Conservation (phyloP, 2,329 filamentous ascomycete species). For the Fusarium fracticaudum region DNA sequence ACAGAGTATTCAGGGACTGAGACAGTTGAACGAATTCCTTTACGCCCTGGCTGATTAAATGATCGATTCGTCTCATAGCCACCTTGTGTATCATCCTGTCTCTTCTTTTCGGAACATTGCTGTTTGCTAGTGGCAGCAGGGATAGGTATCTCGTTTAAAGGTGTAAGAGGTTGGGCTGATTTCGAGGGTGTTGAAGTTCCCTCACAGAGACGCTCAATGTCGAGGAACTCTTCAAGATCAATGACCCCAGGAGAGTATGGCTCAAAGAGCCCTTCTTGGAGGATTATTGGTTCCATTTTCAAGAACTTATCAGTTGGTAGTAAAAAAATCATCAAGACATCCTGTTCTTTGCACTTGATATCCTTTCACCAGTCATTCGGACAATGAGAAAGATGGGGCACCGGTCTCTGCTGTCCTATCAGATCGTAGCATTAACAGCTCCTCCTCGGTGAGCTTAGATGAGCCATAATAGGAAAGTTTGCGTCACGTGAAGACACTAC, state of each 20-base stretch:
- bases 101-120: not conserved
- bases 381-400: not conserved
- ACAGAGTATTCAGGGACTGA: conserved; percentile 36
- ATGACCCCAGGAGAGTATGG: conserved; percentile 4
- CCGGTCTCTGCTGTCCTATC: not conserved
- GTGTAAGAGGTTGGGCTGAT: conserved; percentile 12
- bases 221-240: conserved; percentile 38
- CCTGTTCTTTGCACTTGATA: conserved; percentile 6
- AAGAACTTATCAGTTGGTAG: not conserved
- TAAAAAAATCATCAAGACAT: conserved; percentile 1
- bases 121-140: conserved; percentile 12
- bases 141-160: conserved; percentile 15
- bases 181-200: conserved; percentile 22
- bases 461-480: conserved; percentile 26
- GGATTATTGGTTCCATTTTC: conserved; percentile 3
- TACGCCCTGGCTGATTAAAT: not conserved
- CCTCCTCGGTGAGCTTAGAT: conserved; percentile 18
- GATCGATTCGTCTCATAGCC: not conserved
- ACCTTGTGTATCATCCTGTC: not conserved
- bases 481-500: conserved; percentile 25
- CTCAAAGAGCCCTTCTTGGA: not conserved
- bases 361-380: conserved; percentile 15
- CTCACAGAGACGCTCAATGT: conserved; percentile 37
- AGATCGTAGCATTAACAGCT: not conserved
- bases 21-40: conserved; percentile 5